Evolutionary conservation across 306 rosid species (phyloP).

Genomic region (Acacia acuminata): DNA sequence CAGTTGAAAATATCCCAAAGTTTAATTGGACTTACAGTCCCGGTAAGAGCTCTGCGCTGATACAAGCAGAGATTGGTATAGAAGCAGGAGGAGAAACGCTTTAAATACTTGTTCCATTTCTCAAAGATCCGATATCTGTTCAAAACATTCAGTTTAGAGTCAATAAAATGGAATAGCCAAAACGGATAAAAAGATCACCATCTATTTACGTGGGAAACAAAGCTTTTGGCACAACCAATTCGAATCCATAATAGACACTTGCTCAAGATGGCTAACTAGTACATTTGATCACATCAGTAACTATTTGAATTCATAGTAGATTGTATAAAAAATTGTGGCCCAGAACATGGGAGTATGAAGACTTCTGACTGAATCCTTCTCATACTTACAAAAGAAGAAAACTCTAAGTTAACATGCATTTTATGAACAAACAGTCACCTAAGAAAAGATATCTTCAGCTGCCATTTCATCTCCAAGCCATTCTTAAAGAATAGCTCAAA

Average conservation of each 20-base stretch:
- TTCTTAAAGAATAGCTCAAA: background rate
- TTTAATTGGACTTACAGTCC: conserved; percentile 46
- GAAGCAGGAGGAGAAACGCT: conserved; percentile 41
- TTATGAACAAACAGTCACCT: conserved; percentile 18
- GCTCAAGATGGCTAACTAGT: conserved; percentile 27
- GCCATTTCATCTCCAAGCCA: conserved; percentile 10
- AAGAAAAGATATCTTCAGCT: conserved; percentile 6
- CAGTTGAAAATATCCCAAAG: conserved; percentile 1
- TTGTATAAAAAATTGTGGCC: background rate
- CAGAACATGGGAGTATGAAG: background rate
- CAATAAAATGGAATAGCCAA: conserved; percentile 22
- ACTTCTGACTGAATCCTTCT: conserved; percentile 19
- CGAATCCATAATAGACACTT: conserved; percentile 21
- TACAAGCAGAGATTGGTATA: conserved; percentile 41
- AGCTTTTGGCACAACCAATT: conserved; percentile 10
- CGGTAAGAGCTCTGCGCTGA: conserved; percentile 36
- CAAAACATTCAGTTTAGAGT: background rate
- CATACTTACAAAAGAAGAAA: background rate
- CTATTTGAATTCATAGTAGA: background rate
- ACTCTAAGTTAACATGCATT: conserved; percentile 6
- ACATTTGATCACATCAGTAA: conserved; percentile 36
- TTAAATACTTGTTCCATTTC: conserved; percentile 36
- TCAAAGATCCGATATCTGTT: conserved; percentile 15
- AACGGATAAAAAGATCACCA: conserved; percentile 2
- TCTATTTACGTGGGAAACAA: conserved; percentile 6